Conservation (phyloP, 2,329 filamentous ascomycete genomes). For the Aureobasidium zeae region DNA sequence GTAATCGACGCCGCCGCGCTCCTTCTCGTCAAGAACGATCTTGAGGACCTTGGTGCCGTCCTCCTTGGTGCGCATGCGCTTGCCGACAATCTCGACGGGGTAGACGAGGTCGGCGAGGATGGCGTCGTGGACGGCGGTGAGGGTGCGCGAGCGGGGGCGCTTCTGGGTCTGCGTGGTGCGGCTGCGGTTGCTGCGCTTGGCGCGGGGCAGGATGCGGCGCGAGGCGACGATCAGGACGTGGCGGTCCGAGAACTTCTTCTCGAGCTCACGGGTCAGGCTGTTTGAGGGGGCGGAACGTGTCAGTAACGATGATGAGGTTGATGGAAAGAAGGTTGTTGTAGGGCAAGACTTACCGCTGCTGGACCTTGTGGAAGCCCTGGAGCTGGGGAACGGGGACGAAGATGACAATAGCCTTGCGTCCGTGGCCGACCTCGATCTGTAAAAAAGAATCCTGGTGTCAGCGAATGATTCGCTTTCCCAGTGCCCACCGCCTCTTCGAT, state of each 20-base stretch:
- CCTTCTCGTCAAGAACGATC: slow-evolving; percentile 99
- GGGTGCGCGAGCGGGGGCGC: slow-evolving; percentile 93
- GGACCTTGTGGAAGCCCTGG: slow-evolving; percentile 96
- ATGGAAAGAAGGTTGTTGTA: not conserved
- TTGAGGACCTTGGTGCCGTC: slow-evolving; percentile 98
- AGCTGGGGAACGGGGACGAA: slow-evolving; percentile 99
- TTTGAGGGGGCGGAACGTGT: too few species aligned
- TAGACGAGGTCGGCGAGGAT: slow-evolving; percentile 97
- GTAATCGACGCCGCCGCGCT: slow-evolving; percentile 98
- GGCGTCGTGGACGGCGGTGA: slow-evolving; percentile 97
- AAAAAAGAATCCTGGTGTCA: slow-evolving; percentile 49
- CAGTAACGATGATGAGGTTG: slow-evolving; percentile 13
- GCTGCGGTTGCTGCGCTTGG: slow-evolving; percentile 94
- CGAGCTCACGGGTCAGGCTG: slow-evolving; percentile 98
- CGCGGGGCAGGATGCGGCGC: slow-evolving; percentile 95
- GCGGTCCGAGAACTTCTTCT: slow-evolving; percentile 99
- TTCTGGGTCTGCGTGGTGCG: slow-evolving; percentile 97
- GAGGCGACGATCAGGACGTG: slow-evolving; percentile 98
- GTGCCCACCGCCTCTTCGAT: slow-evolving; percentile 48
- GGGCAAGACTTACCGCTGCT: slow-evolving; percentile 77
- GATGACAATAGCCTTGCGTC: slow-evolving; percentile 99
- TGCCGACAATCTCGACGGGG: slow-evolving; percentile 99
- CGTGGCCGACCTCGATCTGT: slow-evolving; percentile 99
- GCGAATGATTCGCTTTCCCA: slow-evolving; percentile 42
- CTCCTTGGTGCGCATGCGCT: slow-evolving; percentile 97